Conservation (phyloP, 2,329 filamentous ascomycete genomes). For the Alternaria triticimaculans region DNA sequence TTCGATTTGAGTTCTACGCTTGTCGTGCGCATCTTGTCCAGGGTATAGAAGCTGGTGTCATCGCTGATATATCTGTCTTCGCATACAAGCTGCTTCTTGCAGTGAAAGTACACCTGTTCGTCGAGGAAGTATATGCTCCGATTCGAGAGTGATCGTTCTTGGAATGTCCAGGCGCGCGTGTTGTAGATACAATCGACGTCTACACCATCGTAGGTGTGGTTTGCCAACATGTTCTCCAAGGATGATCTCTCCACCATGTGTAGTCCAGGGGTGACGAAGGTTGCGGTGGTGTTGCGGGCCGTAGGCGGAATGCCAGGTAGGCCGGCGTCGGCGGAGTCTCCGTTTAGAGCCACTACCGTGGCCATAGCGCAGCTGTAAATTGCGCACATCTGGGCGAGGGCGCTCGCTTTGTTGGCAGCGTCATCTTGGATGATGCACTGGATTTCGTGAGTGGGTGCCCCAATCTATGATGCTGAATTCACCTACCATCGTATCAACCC, state of each 20-base stretch:
- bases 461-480: not conserved
- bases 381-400: slow-evolving; percentile 1
- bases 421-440: slow-evolving; percentile 11
- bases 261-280: slow-evolving; percentile 3
- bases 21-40: not conserved
- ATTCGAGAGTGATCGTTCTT: slow-evolving; percentile 12
- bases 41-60: not conserved
- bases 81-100: not conserved
- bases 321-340: slow-evolving; percentile 4
- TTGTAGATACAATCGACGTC: slow-evolving; percentile 3
- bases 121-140: slow-evolving; percentile 9
- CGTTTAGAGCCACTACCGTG: slow-evolving; percentile 3
- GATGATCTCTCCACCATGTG: slow-evolving; percentile 4
- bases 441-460: not conserved
- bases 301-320: slow-evolving; percentile 3
- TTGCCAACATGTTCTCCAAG: not conserved
- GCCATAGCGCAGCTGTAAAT: slow-evolving; percentile 8
- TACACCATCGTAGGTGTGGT: not conserved
- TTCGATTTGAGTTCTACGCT: not conserved
- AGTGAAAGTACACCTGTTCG: slow-evolving; percentile 10
- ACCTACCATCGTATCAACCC: slow-evolving; percentile 10
- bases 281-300: not conserved
- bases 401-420: slow-evolving; percentile 3
- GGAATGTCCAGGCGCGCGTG: slow-evolving; percentile 18
- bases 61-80: slow-evolving; percentile 1